Base-by-base conservation (phyloP, 192 early-diverging fungal genomes). In the Dissophora globulifera region DNA sequence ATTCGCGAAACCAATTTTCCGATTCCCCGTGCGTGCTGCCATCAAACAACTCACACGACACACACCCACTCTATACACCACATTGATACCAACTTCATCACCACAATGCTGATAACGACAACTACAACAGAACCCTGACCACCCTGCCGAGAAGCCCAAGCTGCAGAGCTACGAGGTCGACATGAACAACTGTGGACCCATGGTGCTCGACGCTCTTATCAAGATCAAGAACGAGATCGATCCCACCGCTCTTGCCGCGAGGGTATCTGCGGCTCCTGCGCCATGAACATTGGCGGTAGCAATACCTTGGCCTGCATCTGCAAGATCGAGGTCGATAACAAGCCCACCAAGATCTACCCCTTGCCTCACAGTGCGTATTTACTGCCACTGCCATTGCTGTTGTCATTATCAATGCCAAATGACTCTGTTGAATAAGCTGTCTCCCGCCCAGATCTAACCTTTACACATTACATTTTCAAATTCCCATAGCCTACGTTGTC, bases 161-260 rank as follows among this genome's bases (percentile, higher is more conserved):
- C 84, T 98, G 62, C 90, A 95, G 76, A 86, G 84, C 26, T 98
- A 96, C 85, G 84, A 90, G 83, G 84, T 98, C 33, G 93, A 98
- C 81, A 83, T 98, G 79, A 95, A 93, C 87, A 67, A 84, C 49
- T 95, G 93, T 72, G 96, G 96, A 30, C 96, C 96, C 53, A 98
- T 98, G 96, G 88, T 96, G 11, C 85, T 98, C 33, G 95, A 96
- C 79, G 96, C 94, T 20, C 78, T 98, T 30, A 93, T 98, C 79
- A 97, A 98, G 83, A 96, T 96, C 71, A 98, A 98, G 84, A 98
- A 96, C 85, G 95, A 96, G 78, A 85, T 92, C 4, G 96, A 96
- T 78, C 86, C 94, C 46, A 96, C 96, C 89, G 95, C 59, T 95
- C 94, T 20, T 96, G 96, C 84, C 93, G 95, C 81, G 96, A 98